These are phyloP conservation scores for Thermochaetoides dissita DNA, from an alignment of 2,329 filamentous ascomycete genomes.

Conservation along the genomic window DNA sequence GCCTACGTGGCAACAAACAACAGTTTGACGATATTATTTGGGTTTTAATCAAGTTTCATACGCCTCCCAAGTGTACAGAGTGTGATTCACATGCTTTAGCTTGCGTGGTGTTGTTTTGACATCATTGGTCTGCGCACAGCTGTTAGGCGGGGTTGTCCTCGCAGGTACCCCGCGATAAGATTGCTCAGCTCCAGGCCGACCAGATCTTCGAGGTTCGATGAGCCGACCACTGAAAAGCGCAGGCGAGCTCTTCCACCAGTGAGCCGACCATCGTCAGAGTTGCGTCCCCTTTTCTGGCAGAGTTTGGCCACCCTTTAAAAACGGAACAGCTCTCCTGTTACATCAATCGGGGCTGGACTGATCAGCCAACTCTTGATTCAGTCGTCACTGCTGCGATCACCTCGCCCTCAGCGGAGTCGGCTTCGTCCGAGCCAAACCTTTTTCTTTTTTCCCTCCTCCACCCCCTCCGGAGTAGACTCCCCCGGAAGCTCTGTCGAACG, in stretches of 20 bases:
- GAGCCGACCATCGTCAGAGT: constrained; percentile 16
- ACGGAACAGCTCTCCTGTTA: too few relatives aligned
- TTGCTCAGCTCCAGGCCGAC: constrained; percentile 6
- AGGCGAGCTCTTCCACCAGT: constrained; percentile 5
- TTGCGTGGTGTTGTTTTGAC: too few relatives aligned
- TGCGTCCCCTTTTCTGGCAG: constrained; percentile 7
- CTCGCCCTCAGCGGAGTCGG: too few relatives aligned
- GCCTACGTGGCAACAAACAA: too few relatives aligned
- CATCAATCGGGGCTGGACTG: too few relatives aligned
- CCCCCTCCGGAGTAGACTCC: constrained; percentile 8
- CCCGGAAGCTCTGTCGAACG: constrained; percentile 1
- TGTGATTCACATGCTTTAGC: too few relatives aligned
- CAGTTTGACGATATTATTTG: too few relatives aligned
- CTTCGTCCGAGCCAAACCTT: too few relatives aligned
- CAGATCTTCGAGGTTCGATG: constrained; percentile 1
- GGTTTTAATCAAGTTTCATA: too few relatives aligned
- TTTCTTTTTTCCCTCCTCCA: constrained; percentile 2
- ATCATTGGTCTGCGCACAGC: too few relatives aligned
- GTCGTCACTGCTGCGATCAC: too few relatives aligned
- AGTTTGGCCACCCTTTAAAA: constrained; percentile 9
- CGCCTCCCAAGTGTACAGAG: too few relatives aligned
- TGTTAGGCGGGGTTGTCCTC: constrained; percentile 4
- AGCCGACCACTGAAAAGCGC: constrained; percentile 7
- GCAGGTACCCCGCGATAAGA: constrained; percentile 8
- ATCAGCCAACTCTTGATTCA: background rate